Evolutionary conservation across 202 grass and related monocot genomes (phyloP), one percentile per base, ranked within the genome.

Genomic region (Dendrocalamus latiflorus): DNA sequence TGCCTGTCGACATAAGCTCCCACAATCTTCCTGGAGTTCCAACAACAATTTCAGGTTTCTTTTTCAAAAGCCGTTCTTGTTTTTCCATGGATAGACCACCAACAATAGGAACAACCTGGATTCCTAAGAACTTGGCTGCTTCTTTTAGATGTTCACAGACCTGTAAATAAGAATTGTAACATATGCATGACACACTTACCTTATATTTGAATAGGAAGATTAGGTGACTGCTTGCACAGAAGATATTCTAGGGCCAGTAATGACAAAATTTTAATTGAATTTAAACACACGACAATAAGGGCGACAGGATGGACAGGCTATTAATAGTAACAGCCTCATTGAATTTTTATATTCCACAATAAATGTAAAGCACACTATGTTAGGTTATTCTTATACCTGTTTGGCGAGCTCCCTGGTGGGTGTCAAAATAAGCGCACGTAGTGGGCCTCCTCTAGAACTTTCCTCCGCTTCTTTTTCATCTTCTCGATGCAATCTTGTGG

Each of bases 331-430:
- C 20, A 66, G 30, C 45, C 65, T 72, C 42, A 5, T 36, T 41
- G 41, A 69, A 62, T 7, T 21, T 18, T 28, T 28, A 65, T 37
- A 5, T 74, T 65, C 15, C 43, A 18, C 0, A 6, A 9, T 38
- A 65, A 51, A 74, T 6, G 26, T 59, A 39, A 11, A 75, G 24
- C 34, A 12, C 61, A 36, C 48, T 60, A 62, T 59, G 20, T 30
- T 41, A 59, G 30, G 13, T 16, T n/a, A 43, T 77, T 65, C 3
- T 30, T 51, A 41, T 69, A 98, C 95, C 93, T 98, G 95, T 70
- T 95, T 91, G 6, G 95, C 93, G 14, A 98, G 95, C 81, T 98
- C 95, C 72, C 95, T 95, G 28, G 95, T 98, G 43, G 95, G 95
- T 83, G 95, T 93, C 64, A 98, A 58, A 74, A 98, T 93, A 83